Base-by-base conservation (phyloP, 345 rosid genomes). In the Lepidium aucheri region DNA sequence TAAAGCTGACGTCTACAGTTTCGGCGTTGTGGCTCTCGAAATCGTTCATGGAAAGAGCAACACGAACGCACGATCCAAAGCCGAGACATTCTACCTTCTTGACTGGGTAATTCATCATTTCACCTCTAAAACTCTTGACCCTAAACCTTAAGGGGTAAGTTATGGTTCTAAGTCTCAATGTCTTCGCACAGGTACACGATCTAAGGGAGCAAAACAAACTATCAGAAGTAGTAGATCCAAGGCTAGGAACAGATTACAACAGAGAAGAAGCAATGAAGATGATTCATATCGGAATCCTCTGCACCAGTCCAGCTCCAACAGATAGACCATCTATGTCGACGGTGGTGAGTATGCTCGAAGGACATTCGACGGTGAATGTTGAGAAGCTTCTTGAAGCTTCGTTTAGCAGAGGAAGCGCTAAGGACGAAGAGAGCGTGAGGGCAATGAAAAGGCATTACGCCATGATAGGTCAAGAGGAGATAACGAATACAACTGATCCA, bases 281-380 rank as follows among this genome's bases (percentile, higher is more conserved):
- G 80, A 79, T 83, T 63, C 53, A 76, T 51, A 79, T 81, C 15
- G 84, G 84, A 12, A 71, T 85, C 1, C 53, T 75, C 9, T 81
- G 90, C 60, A 61, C 87, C 4, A 70, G 77, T 76, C 72, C 7
- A 16, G 68, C 69, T 62, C 71, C 84, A 0, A 18, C 73, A 1
- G 66, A 52, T 7, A 78, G 90, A 63, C 90, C 90, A 9, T 12
- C 83, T 0, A 81, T 85, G 86, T 79, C 90, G 20, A 64, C 80
- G 13, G 87, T 85, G 2, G 84, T 85, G 34, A 81, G 83, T 66
- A 79, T 81, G 78, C 83, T 83, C 4, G 86, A 85, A 81, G 87
- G 86, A 16, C 71, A 52, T 30, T 45, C 76, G 0, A 45, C 46
- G 17, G 71, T 80, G 53, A 32, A 55, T 30, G 82, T 74, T 53